Base-by-base conservation (phyloP, 2,329 filamentous ascomycete genomes). In the Botrytis sinoallii region DNA sequence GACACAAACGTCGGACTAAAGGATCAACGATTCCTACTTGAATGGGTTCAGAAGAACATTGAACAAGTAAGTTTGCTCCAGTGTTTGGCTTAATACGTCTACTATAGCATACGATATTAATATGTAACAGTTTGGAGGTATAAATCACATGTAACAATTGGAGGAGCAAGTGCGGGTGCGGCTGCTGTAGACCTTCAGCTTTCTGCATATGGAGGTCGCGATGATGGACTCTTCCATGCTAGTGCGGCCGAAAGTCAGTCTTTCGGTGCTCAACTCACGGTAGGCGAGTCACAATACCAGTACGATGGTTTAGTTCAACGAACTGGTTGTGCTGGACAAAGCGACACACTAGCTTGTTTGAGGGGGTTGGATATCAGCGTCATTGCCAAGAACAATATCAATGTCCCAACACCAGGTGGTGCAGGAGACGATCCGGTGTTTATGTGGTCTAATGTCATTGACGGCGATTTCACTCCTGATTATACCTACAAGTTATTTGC, bases 41-140 rank as follows among this genome's bases (percentile, higher is more conserved):
- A 91, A 75, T 94, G 92, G 92, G 87, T 93, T 1, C 87, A 92
- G 75, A 83, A 87, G 44, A 83, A 93, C 80, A 92, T 94, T 60
- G 76, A 78, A 69, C 79, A 83, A 76, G 85, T 86, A 79, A 60
- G 79, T 16, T 25, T 7, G 65, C 10, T 25, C 38, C 55, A 6
- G 7, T 29, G 1, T 22, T 0, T 14, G 2, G 16, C 12, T 12
- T 35, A 60, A 16, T 9, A 29, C 0, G 20, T 20, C 20, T 29
- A 42, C 25, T 12, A 57, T 68, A 35, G 18, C 18, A n/a, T 57
- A 0, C 16, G n/a, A 66, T 78, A 48, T 75, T 67, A 29, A 57
- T 52, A 57, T 44, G 0, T 10, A 20, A 5, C 80, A 88, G 80
- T 94, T 95, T 77, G 92, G 92, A 6, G 92, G 92, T 38, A 94